Conservation (phyloP, 768 basidiomycete genomes). For the Sistotremastrum niveocremeum region DNA sequence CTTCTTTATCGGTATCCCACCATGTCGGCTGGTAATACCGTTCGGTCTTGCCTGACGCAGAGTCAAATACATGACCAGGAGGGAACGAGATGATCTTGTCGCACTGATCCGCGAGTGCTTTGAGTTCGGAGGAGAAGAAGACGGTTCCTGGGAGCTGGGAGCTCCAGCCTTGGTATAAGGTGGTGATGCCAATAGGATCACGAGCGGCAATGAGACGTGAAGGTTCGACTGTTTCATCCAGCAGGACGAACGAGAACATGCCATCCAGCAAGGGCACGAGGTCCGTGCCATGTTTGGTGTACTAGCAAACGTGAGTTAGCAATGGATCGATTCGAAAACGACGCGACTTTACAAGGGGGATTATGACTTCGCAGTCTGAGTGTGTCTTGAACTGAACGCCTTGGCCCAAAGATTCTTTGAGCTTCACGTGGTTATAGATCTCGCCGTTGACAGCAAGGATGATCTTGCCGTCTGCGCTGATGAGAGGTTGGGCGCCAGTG, state of each 20-base stretch:
- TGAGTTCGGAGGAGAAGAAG: conserved; percentile 94
- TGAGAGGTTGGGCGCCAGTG: conserved; percentile 89
- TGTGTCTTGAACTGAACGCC: conserved; percentile 85
- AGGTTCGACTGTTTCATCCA: conserved; percentile 86
- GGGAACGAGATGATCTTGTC: conserved; percentile 94
- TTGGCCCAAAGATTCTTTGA: conserved; percentile 52
- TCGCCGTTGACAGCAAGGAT: conserved; percentile 94
- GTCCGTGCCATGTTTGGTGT: conserved; percentile 64
- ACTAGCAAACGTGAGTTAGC: conserved; percentile 31
- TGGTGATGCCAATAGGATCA: conserved; percentile 96
- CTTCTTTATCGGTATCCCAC: conserved; percentile 76
- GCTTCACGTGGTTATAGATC: conserved; percentile 91
- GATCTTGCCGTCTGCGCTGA: conserved; percentile 72
- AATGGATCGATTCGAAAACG: not conserved
- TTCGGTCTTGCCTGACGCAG: conserved; percentile 56
- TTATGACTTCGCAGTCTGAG: conserved; percentile 95
- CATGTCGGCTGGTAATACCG: conserved; percentile 84
- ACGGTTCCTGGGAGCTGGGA: conserved; percentile 69
- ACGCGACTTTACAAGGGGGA: conserved; percentile 57
- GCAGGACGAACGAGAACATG: conserved; percentile 96
- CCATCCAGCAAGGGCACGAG: conserved; percentile 81
- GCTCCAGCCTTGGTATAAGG: conserved; percentile 94
- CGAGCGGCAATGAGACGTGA: conserved; percentile 89
- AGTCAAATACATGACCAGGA: conserved; percentile 94
- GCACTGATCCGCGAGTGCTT: conserved; percentile 81